Percentiles rank a stretch among this genome's conserved stretches.
Evolutionary conservation across 2,329 filamentous ascomycete genomes (phyloP).

Genomic region (Aphanoascus verrucosus): DNA sequence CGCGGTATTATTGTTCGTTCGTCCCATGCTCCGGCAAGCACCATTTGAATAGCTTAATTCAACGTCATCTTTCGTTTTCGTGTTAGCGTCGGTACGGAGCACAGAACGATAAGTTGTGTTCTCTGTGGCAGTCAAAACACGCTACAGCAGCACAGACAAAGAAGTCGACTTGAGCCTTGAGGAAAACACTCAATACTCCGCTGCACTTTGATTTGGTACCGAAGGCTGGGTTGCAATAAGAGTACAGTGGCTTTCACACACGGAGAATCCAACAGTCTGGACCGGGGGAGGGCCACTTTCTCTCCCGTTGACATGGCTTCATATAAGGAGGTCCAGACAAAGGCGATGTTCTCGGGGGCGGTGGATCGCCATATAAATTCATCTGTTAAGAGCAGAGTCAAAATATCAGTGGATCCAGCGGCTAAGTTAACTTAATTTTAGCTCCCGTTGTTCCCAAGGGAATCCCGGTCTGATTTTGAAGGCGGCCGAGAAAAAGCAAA

Average conservation of each 20-base stretch:
- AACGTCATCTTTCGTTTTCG: too few relatives aligned
- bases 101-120: neutral
- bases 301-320: neutral
- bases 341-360: neutral
- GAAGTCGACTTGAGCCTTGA: neutral
- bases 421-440: too few relatives aligned
- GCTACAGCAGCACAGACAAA: neutral
- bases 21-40: too few relatives aligned
- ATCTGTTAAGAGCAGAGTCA: neutral
- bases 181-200: neutral
- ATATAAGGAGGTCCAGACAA: neutral
- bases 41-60: too few relatives aligned
- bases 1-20: too few relatives aligned
- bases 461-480: neutral
- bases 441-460: neutral
- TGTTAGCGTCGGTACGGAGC: too few relatives aligned
- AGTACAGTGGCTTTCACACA: neutral
- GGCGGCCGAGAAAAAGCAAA: slow-evolving; percentile 6
- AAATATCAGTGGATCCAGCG: neutral
- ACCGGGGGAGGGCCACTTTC: neutral
- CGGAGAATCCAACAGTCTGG: slow-evolving; percentile 6
- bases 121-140: neutral
- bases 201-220: neutral
- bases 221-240: neutral
- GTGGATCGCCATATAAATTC: neutral